These are phyloP conservation scores for Talaromyces trachyspermus DNA, from an alignment of 495 filamentous ascomycete species.

Conservation along the genomic window DNA sequence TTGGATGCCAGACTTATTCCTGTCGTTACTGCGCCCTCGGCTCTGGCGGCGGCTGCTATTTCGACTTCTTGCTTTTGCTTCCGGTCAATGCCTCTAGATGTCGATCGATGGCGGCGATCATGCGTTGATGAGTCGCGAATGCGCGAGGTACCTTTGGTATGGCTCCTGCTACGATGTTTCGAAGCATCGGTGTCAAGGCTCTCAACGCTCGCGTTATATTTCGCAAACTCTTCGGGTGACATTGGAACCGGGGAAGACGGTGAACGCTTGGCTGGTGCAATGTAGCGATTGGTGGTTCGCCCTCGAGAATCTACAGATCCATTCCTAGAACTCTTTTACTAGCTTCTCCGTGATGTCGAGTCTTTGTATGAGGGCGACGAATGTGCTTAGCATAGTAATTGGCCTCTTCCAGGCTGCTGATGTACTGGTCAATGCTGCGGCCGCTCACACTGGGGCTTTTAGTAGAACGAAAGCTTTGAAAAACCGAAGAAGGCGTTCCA, in stretches of 20 bases:
- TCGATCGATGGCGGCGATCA: slow-evolving; percentile 29
- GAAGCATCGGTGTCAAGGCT: slow-evolving; percentile 36
- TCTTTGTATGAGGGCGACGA: slow-evolving; percentile 50
- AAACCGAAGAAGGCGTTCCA: slow-evolving; percentile 39
- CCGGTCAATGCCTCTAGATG: slow-evolving; percentile 10
- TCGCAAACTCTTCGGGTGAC: slow-evolving; percentile 75
- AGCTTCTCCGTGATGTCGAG: slow-evolving; percentile 42
- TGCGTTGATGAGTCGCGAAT: slow-evolving; percentile 17
- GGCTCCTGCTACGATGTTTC: slow-evolving; percentile 30
- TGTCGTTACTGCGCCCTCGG: slow-evolving; percentile 47
- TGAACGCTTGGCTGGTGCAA: slow-evolving; percentile 76
- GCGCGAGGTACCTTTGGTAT: slow-evolving; percentile 29
- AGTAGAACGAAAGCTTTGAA: slow-evolving; percentile 40
- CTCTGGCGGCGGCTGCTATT: slow-evolving; percentile 38
- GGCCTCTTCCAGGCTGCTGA: slow-evolving; percentile 76
- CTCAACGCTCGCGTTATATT: slow-evolving; percentile 41
- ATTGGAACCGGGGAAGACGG: slow-evolving; percentile 87
- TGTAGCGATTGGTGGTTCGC: slow-evolving; percentile 55
- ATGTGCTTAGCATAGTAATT: slow-evolving; percentile 52
- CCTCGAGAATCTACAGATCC: slow-evolving; percentile 63
- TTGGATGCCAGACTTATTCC: slow-evolving; percentile 49
- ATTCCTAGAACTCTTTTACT: slow-evolving; percentile 47
- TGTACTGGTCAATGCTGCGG: slow-evolving; percentile 75
- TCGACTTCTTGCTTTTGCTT: slow-evolving; percentile 18
- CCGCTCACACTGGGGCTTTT: slow-evolving; percentile 50